Percentiles rank a stretch among this genome's conserved stretches.
phyloP scores from a whole-genome alignment of 768 basidiomycete genomes.

The Suillus weaverae region DNA sequence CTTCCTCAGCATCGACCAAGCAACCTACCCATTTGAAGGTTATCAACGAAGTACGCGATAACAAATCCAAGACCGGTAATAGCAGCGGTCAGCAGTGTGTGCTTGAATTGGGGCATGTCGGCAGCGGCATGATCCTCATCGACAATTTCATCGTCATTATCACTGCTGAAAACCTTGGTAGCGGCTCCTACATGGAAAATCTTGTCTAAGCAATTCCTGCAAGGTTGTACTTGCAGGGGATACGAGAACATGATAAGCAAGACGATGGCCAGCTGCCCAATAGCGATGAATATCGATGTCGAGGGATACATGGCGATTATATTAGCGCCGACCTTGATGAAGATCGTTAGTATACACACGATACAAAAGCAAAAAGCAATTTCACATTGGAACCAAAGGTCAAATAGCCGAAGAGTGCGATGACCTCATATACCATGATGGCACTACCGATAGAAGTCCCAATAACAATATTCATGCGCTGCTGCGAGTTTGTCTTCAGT shows the following conservation, averaged over 20 bases:
- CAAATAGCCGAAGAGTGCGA: constrained; percentile 86
- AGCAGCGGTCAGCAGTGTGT: constrained; percentile 63
- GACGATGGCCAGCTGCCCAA: constrained; percentile 92
- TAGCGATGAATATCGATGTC: constrained; percentile 87
- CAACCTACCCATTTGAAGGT: constrained; percentile 70
- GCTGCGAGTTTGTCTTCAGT: constrained; percentile 75
- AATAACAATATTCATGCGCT: constrained; percentile 85
- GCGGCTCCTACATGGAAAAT: constrained; percentile 58
- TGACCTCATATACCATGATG: constrained; percentile 81
- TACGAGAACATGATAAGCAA: constrained; percentile 90
- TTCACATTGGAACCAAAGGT: constrained; percentile 86
- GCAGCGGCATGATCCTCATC: constrained; percentile 51
- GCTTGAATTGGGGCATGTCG: constrained; percentile 71
- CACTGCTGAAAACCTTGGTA: constrained; percentile 33
- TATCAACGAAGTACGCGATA: constrained; percentile 76
- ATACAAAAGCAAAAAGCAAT: constrained; percentile 3
- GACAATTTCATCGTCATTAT: constrained; percentile 45
- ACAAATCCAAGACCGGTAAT: constrained; percentile 67
- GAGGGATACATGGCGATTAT: constrained; percentile 94
- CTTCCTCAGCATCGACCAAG: neutral
- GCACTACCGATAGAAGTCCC: constrained; percentile 85
- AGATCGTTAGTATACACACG: neutral
- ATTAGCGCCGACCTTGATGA: constrained; percentile 75
- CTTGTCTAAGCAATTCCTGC: constrained; percentile 89
- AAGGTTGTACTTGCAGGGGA: constrained; percentile 92